phyloP scores from a whole-genome alignment of 148 eudicot species.

The Linanthus parryae region DNA sequence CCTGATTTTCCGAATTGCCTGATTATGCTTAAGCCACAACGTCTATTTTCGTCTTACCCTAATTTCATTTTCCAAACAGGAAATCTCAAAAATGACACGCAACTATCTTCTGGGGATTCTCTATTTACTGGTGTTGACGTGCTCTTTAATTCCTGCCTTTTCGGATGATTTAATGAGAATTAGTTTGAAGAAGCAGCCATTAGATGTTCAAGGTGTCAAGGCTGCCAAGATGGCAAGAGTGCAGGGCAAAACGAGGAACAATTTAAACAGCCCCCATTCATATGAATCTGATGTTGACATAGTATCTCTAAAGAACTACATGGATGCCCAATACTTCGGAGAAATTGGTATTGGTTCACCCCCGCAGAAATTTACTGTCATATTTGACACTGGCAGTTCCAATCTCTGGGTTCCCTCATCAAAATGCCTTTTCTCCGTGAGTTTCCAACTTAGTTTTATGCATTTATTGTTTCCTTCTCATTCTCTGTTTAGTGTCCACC shows the following conservation, averaged over 20 bases:
- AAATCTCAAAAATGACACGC: constrained; percentile 40
- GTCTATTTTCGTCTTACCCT: too few relatives aligned
- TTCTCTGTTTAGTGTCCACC: too few relatives aligned
- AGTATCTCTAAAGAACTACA: constrained; percentile 64
- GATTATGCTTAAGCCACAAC: too few relatives aligned
- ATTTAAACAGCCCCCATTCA: constrained; percentile 15
- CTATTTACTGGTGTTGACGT: constrained; percentile 32
- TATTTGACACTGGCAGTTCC: constrained; percentile 92
- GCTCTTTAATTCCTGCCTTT: constrained; percentile 27
- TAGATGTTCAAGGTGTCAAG: constrained; percentile 42
- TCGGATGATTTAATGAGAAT: constrained; percentile 54
- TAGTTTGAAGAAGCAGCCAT: constrained; percentile 48
- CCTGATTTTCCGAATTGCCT: too few relatives aligned
- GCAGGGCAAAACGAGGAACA: constrained; percentile 24
- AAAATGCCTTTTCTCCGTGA: constrained; percentile 83
- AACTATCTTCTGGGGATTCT: constrained; percentile 25
- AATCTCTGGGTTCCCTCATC: constrained; percentile 93
- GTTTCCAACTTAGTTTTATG: constrained; percentile 15
- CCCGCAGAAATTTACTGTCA: constrained; percentile 72
- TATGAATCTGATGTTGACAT: constrained; percentile 33
- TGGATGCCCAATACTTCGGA: constrained; percentile 91
- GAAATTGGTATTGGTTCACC: constrained; percentile 82
- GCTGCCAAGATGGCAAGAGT: constrained; percentile 46
- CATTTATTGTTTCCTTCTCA: neutral
- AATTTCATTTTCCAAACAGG: too few relatives aligned